Percentiles rank a stretch among this genome's conserved stretches.
Conservation (phyloP, 176 grass and related monocot genomes). For the bread wheat (Triticum aestivum) region DNA sequence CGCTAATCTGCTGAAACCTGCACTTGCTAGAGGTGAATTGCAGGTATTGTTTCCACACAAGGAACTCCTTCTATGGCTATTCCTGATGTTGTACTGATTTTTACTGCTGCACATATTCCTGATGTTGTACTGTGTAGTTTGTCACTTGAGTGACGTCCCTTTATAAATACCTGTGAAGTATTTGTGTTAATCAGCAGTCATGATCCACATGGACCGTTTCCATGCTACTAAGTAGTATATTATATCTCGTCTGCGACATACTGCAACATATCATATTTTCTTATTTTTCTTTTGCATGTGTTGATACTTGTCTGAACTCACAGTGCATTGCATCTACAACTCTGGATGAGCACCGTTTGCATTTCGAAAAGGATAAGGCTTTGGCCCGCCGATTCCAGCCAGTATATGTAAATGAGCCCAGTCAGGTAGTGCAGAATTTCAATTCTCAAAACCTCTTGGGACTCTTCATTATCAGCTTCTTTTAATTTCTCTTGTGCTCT, state of each 20-base stretch:
- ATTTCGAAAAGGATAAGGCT: slow-evolving; percentile 98
- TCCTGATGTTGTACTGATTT: neutral
- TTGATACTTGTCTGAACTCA: slow-evolving; percentile 16
- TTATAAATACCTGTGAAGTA: slow-evolving; percentile 12
- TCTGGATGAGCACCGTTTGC: slow-evolving; percentile 74
- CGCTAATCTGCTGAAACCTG: slow-evolving; percentile 94
- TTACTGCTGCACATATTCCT: neutral
- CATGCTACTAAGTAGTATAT: neutral
- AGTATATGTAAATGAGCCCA: slow-evolving; percentile 81
- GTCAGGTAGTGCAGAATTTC: slow-evolving; percentile 57
- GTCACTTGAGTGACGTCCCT: slow-evolving; percentile 17
- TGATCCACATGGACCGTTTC: neutral
- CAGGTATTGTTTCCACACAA: slow-evolving; percentile 53
- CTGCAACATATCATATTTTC: neutral
- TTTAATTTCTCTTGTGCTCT: slow-evolving; percentile 10
- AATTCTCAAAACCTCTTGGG: slow-evolving; percentile 4
- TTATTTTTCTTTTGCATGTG: neutral
- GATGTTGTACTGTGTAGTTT: slow-evolving; percentile 14
- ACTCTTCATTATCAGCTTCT: slow-evolving; percentile 17
- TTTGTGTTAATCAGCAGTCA: neutral
- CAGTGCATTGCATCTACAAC: slow-evolving; percentile 99
- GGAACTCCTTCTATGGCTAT: neutral
- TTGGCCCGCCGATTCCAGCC: slow-evolving; percentile 97
- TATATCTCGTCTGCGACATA: slow-evolving; percentile 8
- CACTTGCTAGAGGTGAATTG: slow-evolving; percentile 90